Base-by-base conservation (phyloP, 2,329 filamentous ascomycete genomes). In the Curvularia verruculosa region DNA sequence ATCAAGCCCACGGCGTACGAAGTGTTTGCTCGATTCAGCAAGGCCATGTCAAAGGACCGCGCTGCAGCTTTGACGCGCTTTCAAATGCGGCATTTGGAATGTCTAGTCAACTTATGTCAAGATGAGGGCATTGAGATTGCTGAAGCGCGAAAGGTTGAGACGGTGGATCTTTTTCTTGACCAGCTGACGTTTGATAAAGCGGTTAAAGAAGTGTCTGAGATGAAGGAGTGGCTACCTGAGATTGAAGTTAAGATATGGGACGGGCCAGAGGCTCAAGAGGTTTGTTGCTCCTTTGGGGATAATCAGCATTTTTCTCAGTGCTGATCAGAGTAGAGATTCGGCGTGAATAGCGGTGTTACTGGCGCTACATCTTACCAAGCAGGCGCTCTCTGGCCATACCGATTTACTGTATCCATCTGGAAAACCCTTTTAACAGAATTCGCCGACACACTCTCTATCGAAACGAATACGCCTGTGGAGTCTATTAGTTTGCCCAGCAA, bases 341-440 rank as follows among this genome's bases (percentile, higher is more conserved):
- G 51, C 6, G 58, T 58, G 26, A 63, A 63, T 19, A 36, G 47
- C 18, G 50, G 52, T 19, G 46, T 63, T 19, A 46, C 50, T 3
- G 73, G 73, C 13, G 18, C 63, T 52, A 51, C 73, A 69, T 55
- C 61, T 52, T 26, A 64, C 58, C 29, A 58, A 1, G 81, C 82
- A 26, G 61, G 61, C 7, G 60, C 63, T 3, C 54, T 65, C 12
- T 66, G 59, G 59, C 54, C 63, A 3, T 66, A 66, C 26, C 56
- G 59, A 15, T 61, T 66, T n/a, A 47, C 49, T 26, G 44, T 24
- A 23, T 58, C 58, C 23, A 59, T 63, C 26, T 61, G 58, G 58
- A 39, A 58, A 1, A 12, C 8, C 10, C 48, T 63, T 10, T 45
- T 58, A 6, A 18, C 10, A 0, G 52, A 58, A 0, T 61, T 59